Evolutionary conservation across 108 stramenopile genomes (phyloP), one percentile per base, ranked within the genome.

Genomic region (Cyclotella choctawhatcheeana): DNA sequence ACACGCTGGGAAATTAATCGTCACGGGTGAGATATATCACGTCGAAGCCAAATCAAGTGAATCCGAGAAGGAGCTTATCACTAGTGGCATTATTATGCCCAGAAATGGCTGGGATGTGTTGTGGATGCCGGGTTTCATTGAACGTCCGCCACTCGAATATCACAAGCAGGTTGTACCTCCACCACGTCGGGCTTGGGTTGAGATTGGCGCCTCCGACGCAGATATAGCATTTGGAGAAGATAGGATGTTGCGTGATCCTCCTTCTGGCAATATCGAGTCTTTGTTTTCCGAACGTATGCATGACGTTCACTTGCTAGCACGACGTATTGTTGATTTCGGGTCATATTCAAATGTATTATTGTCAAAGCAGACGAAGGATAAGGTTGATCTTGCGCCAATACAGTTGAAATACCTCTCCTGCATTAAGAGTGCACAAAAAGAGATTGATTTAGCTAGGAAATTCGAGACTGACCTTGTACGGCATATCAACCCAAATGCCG

Each of bases 71-170:
- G n/a, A n/a, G n/a, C n/a, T n/a, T n/a, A n/a, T n/a, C n/a, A n/a
- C n/a, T n/a, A n/a, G n/a, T n/a, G n/a, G n/a, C n/a, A n/a, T n/a
- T n/a, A n/a, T n/a, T n/a, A n/a, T n/a, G n/a, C n/a, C n/a, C n/a
- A n/a, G n/a, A n/a, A n/a, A n/a, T n/a, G n/a, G n/a, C n/a, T n/a
- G n/a, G n/a, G n/a, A n/a, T n/a, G n/a, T n/a, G n/a, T n/a, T n/a
- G n/a, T 56, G 29, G 55, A 56, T 56, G 55, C 55, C 21, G 6
- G 55, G 55, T 13, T 56, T 56, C 55, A 5, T 6, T 5, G 5
- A 10, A 3, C 10, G 8, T 16, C 55, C 55, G 3, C 24, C 5
- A 5, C 25, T 56, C 13, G 29, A 5, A 14, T 31, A 56, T 27
- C 12, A 27, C 29, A 56, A 56, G 6, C 26, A 27, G 6, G 30